Conservation (phyloP, 495 filamentous ascomycete genomes). For the Daldinia concentrica region DNA sequence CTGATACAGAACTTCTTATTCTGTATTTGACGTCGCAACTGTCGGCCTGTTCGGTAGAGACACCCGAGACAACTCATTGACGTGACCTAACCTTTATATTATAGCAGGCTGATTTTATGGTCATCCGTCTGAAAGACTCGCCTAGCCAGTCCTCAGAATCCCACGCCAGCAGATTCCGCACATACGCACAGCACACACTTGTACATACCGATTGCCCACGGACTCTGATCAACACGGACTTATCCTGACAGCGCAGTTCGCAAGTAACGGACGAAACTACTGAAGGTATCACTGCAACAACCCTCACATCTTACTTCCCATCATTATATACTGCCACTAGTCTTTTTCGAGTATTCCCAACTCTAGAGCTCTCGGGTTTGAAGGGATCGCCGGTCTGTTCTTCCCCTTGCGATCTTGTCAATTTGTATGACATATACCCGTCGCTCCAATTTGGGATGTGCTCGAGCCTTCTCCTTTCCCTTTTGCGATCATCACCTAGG, state of each 20-base stretch:
- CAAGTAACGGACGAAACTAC: slow-evolving; percentile 37
- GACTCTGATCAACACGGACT: slow-evolving; percentile 41
- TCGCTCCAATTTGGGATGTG: slow-evolving; percentile 37
- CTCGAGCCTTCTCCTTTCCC: slow-evolving; percentile 42
- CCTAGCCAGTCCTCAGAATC: not conserved
- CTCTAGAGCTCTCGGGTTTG: not conserved
- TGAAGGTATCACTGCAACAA: slow-evolving; percentile 31
- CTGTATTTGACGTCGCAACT: slow-evolving; percentile 22
- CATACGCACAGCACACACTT: slow-evolving; percentile 7
- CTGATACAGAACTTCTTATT: slow-evolving; percentile 13
- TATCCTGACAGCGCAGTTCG: slow-evolving; percentile 23
- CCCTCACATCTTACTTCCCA: slow-evolving; percentile 38
- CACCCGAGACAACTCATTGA: slow-evolving; percentile 18
- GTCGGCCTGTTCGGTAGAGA: slow-evolving; percentile 30
- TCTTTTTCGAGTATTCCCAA: slow-evolving; percentile 21
- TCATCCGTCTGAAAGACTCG: slow-evolving; percentile 14
- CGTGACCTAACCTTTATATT: slow-evolving; percentile 11
- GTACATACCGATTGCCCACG: slow-evolving; percentile 31
- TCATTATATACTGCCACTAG: slow-evolving; percentile 37
- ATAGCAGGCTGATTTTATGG: slow-evolving; percentile 23
- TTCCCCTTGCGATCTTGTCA: slow-evolving; percentile 39
- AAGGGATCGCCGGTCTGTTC: slow-evolving; percentile 33
- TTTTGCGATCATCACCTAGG: slow-evolving; percentile 34
- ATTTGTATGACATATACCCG: slow-evolving; percentile 29
- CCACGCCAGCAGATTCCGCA: slow-evolving; percentile 21